Percentiles rank a stretch among this genome's conserved stretches.
phyloP scores from a whole-genome alignment of 2,329 filamentous ascomycete species.

The Endoconidiophora polonica region DNA sequence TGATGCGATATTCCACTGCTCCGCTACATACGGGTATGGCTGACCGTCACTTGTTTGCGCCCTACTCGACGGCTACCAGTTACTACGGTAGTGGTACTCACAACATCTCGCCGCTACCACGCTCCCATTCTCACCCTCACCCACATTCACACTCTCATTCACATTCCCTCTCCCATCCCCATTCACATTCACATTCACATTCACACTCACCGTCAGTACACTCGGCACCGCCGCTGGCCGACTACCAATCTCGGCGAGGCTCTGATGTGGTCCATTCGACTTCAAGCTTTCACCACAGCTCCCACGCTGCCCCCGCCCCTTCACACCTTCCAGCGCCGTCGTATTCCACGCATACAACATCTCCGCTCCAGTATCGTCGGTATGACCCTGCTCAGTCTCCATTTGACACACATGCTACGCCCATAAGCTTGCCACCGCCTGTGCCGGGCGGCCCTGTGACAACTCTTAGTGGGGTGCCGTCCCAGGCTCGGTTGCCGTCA shows the following conservation, averaged over 20 bases:
- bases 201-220: background rate
- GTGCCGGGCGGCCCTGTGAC: background rate
- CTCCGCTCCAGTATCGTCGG: conserved; percentile 5
- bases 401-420: background rate
- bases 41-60: conserved; percentile 1
- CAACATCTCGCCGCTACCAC: background rate
- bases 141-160: conserved; percentile 18
- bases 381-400: background rate
- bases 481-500: background rate
- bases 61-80: background rate
- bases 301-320: background rate
- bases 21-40: background rate
- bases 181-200: conserved; percentile 14
- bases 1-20: conserved; percentile 8
- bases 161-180: conserved; percentile 14
- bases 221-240: background rate
- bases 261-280: conserved; percentile 1
- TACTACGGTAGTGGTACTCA: background rate
- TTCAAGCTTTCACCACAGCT: background rate
- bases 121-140: background rate
- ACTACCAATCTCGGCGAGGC: background rate
- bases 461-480: background rate
- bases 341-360: conserved; percentile 4
- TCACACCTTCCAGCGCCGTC: background rate
- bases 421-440: background rate